Base-by-base conservation (phyloP, 225 moss, liverwort and hornwort species). In the Rhytidiadelphus loreus region DNA sequence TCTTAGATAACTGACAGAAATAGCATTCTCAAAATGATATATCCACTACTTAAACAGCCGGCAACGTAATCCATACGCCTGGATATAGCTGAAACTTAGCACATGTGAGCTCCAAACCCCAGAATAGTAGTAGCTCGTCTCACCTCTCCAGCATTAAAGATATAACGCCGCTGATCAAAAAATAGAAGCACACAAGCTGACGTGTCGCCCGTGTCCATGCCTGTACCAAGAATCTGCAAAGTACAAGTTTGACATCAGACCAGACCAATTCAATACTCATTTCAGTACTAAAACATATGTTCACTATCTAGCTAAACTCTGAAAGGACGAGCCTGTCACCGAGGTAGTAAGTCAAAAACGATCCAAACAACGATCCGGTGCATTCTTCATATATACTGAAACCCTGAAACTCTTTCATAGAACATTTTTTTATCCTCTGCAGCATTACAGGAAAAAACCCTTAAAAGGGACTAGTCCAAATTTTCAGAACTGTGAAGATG, bases 131-230 rank as follows among this genome's bases (percentile, higher is more conserved):
- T 43, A 73, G 89, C 60, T 79, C 77, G 46, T 48, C 92, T 94
- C 70, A 98, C 98, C 98, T 97, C 99, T 92, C 99, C 99, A 60
- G 99, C 97, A 90, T 99, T 99, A 81, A 99, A 99, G 76, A 99
- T 96, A 83, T 96, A 96, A 77, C 99, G 94, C 35, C 99, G 94
- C 90, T 97, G 97, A 90, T 99, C 99, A 91, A 99, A 99, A 90
- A 99, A 99, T n/a, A 99, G 93, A 64, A 99, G 93, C 77, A 99
- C 97, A 85, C 94, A 97, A 71, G 97, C 93, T 62, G 99, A 92
- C 25, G 99, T 99, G 90, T 99, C 99, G 74, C 95, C 93, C 13
- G 99, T 99, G 94, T 97, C 99, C 99, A 99, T 97, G 85, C 99
- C 99, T 64, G 99, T 99, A 37, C 99, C 99, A 88, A 99, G 96